A percentile compares a stretch with the other conserved stretches of the same genome.
These are phyloP conservation scores for Geotrichum candidum DNA, from an alignment of 1,139 yeast genomes.

Conservation along the genomic window DNA sequence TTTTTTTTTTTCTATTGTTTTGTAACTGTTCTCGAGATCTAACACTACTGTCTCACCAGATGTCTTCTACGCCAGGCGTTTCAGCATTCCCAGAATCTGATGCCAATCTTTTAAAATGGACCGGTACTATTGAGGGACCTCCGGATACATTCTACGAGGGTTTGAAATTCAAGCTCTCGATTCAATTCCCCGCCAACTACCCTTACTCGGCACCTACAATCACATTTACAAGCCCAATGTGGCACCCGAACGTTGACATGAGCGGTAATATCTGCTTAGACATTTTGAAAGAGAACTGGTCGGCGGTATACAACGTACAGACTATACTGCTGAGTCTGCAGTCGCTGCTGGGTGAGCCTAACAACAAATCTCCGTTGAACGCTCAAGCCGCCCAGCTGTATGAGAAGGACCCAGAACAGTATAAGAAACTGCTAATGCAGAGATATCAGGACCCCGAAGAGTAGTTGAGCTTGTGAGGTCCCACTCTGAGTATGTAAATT, in stretches of 20 bases:
- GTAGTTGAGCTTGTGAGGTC: slow-evolving; percentile 5
- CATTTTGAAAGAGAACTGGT: slow-evolving; percentile 57
- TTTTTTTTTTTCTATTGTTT: background rate
- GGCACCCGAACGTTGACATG: slow-evolving; percentile 68
- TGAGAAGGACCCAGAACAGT: slow-evolving; percentile 43
- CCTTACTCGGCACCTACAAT: slow-evolving; percentile 59
- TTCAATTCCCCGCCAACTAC: slow-evolving; percentile 54
- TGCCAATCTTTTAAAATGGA: slow-evolving; percentile 52
- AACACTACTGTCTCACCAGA: slow-evolving; percentile 24
- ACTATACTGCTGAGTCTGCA: slow-evolving; percentile 55
- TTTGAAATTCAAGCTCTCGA: slow-evolving; percentile 47
- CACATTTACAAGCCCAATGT: slow-evolving; percentile 58
- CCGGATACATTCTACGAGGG: slow-evolving; percentile 55
- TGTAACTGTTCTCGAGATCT: background rate
- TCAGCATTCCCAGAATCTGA: slow-evolving; percentile 51
- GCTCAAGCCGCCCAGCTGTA: slow-evolving; percentile 48
- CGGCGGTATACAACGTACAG: slow-evolving; percentile 61
- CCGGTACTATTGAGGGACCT: slow-evolving; percentile 60
- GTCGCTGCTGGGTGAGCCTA: slow-evolving; percentile 51
- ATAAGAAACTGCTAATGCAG: slow-evolving; percentile 41
- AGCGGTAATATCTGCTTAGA: slow-evolving; percentile 57
- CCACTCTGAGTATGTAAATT: background rate
- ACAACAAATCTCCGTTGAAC: slow-evolving; percentile 48
- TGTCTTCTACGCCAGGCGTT: slow-evolving; percentile 46
- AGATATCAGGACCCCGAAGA: slow-evolving; percentile 42